Evolutionary conservation across 208 protist species (phyloP), one percentile per base, ranked within the genome.

Genomic region (Trypanosoma brucei): DNA sequence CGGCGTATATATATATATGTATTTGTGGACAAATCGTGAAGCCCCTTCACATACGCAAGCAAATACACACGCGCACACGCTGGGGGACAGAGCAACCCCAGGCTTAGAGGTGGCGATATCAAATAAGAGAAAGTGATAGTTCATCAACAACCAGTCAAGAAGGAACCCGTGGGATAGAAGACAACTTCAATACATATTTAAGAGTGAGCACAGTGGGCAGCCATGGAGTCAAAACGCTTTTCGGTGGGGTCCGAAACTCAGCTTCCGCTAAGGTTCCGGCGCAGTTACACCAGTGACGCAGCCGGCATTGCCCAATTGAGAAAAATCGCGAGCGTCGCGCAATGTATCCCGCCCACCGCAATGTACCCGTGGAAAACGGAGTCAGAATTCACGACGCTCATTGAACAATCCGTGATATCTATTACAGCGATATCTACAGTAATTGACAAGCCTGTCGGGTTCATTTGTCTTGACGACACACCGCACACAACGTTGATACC

Each of bases 381-480:
- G 51, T 46, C 73, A 11, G 72, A 85, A 13, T 84, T 94, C 40
- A 52, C 62, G 5, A 22, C 70, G 6, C 54, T 85, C 1, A 94
- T 94, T 67, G 79, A 94, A 69, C 75, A 75, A 0, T 78, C 83
- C 14, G 72, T 84, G 37, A 59, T 90, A 3, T 81, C 66, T 57
- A 65, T 94, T 33, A 86, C 88, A 0, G 88, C 88, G 0, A 73
- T 86, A 37, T 68, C 76, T 2, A 73, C 65, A 3, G 59, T 74
- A n/a, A 48, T 44, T 35, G 65, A 50, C 38, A 51, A 59, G 22
- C 22, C 55, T 34, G 36, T 55, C 63, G 54, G 74, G 77, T 88
- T 90, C 53, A 55, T 87, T 33, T 69, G 77, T 0, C 68, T 93
- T 36, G 65, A 73, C 49, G 70, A 74, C 52, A 61, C 37, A 48